A percentile compares a stretch with the other conserved stretches of the same genome.
These are phyloP conservation scores for Silene coronaria DNA, from an alignment of 179 eudicot genomes.

Conservation along the genomic window DNA sequence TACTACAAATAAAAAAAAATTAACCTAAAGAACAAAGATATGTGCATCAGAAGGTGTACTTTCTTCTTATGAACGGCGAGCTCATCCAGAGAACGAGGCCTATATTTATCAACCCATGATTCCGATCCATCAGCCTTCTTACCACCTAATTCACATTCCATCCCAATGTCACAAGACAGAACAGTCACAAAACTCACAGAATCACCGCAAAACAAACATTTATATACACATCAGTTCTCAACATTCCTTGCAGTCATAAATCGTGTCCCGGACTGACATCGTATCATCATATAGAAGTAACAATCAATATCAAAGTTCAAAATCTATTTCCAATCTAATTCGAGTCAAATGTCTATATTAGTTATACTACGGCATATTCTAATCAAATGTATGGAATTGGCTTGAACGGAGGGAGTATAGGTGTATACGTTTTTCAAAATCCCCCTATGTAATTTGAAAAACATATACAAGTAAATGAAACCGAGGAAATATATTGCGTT, in stretches of 20 bases:
- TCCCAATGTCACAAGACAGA: constrained; percentile 3
- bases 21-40: background rate
- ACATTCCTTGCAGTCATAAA: background rate
- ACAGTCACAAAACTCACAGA: background rate
- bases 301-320: background rate
- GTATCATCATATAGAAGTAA: background rate
- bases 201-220: background rate
- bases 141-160: constrained; percentile 23
- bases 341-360: background rate
- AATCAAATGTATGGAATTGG: too few relatives aligned
- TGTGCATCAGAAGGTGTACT: constrained; percentile 32
- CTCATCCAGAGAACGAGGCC: constrained; percentile 65
- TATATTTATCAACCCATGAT: constrained; percentile 81
- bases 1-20: background rate
- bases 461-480: too few relatives aligned
- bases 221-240: background rate
- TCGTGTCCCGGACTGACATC: background rate
- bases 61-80: constrained; percentile 94
- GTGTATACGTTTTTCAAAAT: too few relatives aligned
- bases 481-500: background rate
- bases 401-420: too few relatives aligned
- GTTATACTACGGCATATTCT: background rate
- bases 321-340: background rate
- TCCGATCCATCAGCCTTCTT: constrained; percentile 27
- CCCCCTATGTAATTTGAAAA: too few relatives aligned